Evolutionary conservation across 75 land plant species (phyloP).

Genomic region (Pinus taeda): DNA sequence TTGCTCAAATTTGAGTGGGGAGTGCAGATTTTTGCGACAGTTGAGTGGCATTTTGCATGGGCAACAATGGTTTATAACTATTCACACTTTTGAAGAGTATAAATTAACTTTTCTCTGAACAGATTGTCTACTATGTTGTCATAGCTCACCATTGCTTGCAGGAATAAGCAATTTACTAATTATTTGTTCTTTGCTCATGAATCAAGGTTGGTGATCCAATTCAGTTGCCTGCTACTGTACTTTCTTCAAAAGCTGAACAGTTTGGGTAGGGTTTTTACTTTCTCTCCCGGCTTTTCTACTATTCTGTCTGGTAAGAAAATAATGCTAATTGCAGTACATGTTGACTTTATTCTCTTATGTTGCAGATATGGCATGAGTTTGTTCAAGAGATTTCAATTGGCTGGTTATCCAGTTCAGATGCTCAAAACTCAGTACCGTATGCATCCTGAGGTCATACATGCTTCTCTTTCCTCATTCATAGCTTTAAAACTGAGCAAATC

Average conservation of each 20-base stretch:
- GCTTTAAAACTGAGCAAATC: not conserved
- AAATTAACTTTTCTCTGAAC: too few species aligned
- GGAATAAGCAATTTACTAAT: not conserved
- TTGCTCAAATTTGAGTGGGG: not conserved
- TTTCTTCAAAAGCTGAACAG: slow-evolving; percentile 70
- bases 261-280: slow-evolving; percentile 52
- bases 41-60: not conserved
- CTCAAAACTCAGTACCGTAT: slow-evolving; percentile 95
- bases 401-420: slow-evolving; percentile 95
- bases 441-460: slow-evolving; percentile 82
- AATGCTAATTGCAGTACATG: not conserved
- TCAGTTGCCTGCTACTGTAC: slow-evolving; percentile 95
- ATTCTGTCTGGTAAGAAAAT: not conserved
- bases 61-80: not conserved
- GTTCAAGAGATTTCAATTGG: slow-evolving; percentile 90
- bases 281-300: not conserved
- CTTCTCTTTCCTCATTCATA: not conserved
- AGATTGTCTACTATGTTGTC: not conserved
- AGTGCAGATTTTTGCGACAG: not conserved
- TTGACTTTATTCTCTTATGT: slow-evolving; percentile 2
- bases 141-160: not conserved
- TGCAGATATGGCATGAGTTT: slow-evolving; percentile 86
- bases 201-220: slow-evolving; percentile 92
- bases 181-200: not conserved
- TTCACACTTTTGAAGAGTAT: too few species aligned